Evolutionary conservation across 1,284 basidiomycete genomes (phyloP).

Genomic region (Sutorius eximius): DNA sequence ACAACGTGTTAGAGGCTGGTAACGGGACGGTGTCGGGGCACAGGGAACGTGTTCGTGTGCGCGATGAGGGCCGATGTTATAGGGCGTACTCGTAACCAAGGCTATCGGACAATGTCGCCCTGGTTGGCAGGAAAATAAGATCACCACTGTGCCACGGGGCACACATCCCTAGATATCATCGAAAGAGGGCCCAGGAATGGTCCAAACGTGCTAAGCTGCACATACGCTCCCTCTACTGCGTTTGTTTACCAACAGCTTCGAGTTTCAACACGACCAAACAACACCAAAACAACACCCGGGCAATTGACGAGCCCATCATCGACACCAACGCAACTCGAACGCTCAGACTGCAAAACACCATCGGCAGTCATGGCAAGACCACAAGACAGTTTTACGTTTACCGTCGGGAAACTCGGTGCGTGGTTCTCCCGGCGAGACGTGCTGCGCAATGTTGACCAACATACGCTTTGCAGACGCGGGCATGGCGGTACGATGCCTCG

Average conservation of each 20-base stretch:
- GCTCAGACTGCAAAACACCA: constrained; percentile 2
- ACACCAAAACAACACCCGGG: constrained; percentile 22
- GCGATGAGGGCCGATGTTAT: not conserved
- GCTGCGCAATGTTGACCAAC: constrained; percentile 5
- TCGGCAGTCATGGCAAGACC: constrained; percentile 32
- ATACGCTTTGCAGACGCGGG: constrained; percentile 58
- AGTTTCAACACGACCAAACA: constrained; percentile 31
- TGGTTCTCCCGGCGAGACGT: not conserved
- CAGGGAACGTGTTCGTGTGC: not conserved
- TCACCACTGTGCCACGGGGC: not conserved
- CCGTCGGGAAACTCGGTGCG: constrained; percentile 70
- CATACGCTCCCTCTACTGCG: not conserved
- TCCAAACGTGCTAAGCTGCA: not conserved
- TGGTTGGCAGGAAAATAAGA: not conserved
- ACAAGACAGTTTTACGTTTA: constrained; percentile 63
- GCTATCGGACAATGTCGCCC: not conserved
- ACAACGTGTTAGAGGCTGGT: constrained; percentile 4
- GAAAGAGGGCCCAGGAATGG: not conserved
- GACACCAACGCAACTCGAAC: constrained; percentile 5
- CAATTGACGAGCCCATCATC: not conserved
- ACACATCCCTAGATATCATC: not conserved
- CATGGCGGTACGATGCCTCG: constrained; percentile 60
- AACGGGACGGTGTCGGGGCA: not conserved
- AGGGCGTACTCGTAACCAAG: not conserved
- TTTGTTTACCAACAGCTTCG: constrained; percentile 27